Percentiles rank a stretch among this genome's conserved stretches.
phyloP scores from a whole-genome alignment of 371 early-diverging fungal species.

The Lichtheimia corymbifera region DNA sequence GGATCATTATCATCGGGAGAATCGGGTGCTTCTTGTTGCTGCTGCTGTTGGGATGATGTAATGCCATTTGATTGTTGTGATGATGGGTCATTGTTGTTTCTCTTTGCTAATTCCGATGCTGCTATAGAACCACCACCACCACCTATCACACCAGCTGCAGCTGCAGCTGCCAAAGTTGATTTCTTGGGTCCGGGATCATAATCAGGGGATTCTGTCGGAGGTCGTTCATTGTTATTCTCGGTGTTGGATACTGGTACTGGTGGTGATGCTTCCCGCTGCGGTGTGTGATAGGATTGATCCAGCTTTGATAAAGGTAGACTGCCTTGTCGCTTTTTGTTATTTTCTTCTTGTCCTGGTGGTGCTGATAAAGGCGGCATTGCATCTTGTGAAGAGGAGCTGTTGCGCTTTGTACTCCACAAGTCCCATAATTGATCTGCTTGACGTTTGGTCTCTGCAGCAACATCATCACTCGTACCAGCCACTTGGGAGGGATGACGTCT shows the following conservation, averaged over 20 bases:
- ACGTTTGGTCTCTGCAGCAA: neutral
- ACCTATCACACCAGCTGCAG: slow-evolving; percentile 1
- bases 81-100: neutral
- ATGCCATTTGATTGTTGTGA: no score
- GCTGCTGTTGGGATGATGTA: no score
- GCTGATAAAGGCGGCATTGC: neutral
- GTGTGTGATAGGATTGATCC: neutral
- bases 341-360: neutral
- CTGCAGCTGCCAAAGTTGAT: neutral
- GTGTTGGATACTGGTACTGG: neutral
- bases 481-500: neutral
- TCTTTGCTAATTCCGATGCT: neutral
- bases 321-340: neutral
- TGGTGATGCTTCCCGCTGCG: neutral
- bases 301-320: neutral
- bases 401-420: neutral
- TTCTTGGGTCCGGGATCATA: no score
- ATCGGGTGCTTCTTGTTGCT: no score
- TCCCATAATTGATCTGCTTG: slow-evolving; percentile 4
- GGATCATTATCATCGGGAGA: no score
- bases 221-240: no score
- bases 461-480: neutral
- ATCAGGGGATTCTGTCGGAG: no score
- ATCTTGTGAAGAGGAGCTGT: neutral
- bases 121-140: neutral